Evolutionary conservation across 768 basidiomycete genomes (phyloP), one percentile per base, ranked within the genome.

Genomic region (Russula dissimulans): DNA sequence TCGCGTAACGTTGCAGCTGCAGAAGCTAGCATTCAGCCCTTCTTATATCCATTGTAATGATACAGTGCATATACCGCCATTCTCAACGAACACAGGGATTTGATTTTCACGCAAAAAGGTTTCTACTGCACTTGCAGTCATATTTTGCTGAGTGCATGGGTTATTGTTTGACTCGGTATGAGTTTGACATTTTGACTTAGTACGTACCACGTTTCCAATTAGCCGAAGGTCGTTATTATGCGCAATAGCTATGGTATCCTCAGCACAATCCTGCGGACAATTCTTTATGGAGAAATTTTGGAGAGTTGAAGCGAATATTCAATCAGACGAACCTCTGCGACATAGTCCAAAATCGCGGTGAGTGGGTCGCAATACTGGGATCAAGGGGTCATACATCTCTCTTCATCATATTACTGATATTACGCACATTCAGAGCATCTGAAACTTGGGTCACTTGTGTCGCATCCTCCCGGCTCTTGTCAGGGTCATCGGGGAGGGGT

Each of bases 161-260:
- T 50, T 47, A 26, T 1, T 26, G 5, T 18, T 34, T 41, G 39
- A 52, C 4, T 49, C 42, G 6, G 22, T 31, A 39, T 41, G 2
- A 15, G 12, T 50, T 22, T 14, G 18, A 26, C 18, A 46, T 29
- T 22, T 47, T 17, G 38, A 39, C 26, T 31, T 41, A 34, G 7
- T 26, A 46, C 55, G 31, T 49, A 61, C 60, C 50, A 52, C 44
- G 18, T 18, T 36, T 34, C 56, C 55, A 17, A 61, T 42, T 14
- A 42, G 15, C 18, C 42, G 31, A n/a, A 62, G 46, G 22, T 62
- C 61, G 17, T 62, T 46, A 18, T 62, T 46, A 45, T 62, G 61
- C 4, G 32, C 58, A 31, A 62, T 43, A 26, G 61, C 61, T 26
- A 60, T 7, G 14, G 34, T 57, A 10, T 18, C 48, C n/a, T 12